Evolutionary conservation across 208 protist genomes (phyloP).

Genomic region (Crithidia expoeki): DNA sequence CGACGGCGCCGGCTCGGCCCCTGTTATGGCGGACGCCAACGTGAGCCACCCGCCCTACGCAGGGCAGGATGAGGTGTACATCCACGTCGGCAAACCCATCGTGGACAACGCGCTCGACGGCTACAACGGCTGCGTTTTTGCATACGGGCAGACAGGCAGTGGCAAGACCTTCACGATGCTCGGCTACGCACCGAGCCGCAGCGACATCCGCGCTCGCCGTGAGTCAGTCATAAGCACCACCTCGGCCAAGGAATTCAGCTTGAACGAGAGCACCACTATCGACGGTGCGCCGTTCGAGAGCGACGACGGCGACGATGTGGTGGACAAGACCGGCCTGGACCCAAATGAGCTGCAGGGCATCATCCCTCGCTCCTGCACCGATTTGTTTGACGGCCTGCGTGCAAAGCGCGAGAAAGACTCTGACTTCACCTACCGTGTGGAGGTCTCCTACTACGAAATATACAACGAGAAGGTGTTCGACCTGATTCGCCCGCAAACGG

Average conservation of each 20-base stretch:
- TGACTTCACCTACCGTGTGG: constrained; percentile 75
- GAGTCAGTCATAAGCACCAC: background rate
- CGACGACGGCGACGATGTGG: constrained; percentile 42
- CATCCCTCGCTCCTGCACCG: constrained; percentile 71
- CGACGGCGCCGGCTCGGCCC: constrained; percentile 50
- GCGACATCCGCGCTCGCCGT: constrained; percentile 25
- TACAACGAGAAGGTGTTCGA: constrained; percentile 93
- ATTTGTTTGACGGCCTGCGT: constrained; percentile 68
- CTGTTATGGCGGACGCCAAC: constrained; percentile 48
- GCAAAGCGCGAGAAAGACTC: constrained; percentile 60
- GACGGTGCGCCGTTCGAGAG: constrained; percentile 22
- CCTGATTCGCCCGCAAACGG: constrained; percentile 50
- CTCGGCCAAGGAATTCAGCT: no score
- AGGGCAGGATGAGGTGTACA: constrained; percentile 73
- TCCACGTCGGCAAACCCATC: constrained; percentile 71
- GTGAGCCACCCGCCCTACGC: constrained; percentile 78
- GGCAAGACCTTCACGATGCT: constrained; percentile 96
- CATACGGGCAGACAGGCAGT: constrained; percentile 89
- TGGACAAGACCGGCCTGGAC: constrained; percentile 57
- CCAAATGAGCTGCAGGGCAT: constrained; percentile 77
- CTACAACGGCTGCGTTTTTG: constrained; percentile 90
- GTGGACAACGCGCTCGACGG: constrained; percentile 83
- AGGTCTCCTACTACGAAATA: constrained; percentile 89
- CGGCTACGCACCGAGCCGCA: constrained; percentile 64
- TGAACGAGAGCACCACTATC: background rate